phyloP scores from a whole-genome alignment of 371 early-diverging fungal genomes.

The Zopfochytrium polystomum region DNA sequence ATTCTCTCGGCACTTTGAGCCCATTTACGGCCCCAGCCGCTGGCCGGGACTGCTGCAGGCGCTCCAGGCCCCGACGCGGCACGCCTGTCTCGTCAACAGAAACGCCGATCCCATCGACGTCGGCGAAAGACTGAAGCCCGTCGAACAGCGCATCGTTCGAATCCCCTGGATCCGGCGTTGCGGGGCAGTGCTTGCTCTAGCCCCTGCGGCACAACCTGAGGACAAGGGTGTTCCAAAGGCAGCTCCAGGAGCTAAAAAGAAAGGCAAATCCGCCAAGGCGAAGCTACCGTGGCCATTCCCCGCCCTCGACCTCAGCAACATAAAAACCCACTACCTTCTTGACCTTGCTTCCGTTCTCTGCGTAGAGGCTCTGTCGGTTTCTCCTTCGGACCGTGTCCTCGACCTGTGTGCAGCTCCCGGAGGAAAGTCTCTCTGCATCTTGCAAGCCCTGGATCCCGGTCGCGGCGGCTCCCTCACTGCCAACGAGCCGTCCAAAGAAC shows the following conservation, averaged over 20 bases:
- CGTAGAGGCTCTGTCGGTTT: constrained; percentile 44
- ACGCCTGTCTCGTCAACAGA: constrained; percentile 56
- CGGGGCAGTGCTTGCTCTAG: constrained; percentile 46
- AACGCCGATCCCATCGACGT: constrained; percentile 40
- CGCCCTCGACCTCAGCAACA: constrained; percentile 13
- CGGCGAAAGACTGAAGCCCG: constrained; percentile 26
- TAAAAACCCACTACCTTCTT: constrained; percentile 52
- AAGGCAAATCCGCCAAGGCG: too few species aligned
- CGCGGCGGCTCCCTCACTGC: constrained; percentile 49
- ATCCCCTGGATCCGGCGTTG: constrained; percentile 36
- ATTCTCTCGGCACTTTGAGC: too few species aligned
- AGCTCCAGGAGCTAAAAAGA: not conserved
- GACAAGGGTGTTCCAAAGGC: constrained; percentile 14
- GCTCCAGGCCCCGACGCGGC: constrained; percentile 44
- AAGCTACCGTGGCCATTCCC: constrained; percentile 25
- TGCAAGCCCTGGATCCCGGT: constrained; percentile 54
- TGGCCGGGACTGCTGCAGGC: constrained; percentile 51
- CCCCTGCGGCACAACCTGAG: too few species aligned
- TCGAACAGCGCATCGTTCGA: constrained; percentile 26
- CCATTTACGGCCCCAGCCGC: too few species aligned
- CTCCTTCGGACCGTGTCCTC: constrained; percentile 38
- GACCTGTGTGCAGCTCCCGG: constrained; percentile 64
- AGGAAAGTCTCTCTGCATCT: constrained; percentile 62
- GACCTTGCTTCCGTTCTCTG: constrained; percentile 48
- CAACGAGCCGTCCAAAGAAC: constrained; percentile 55